Conservation (phyloP, 331 rosid genomes). For the Spiraea crenata region DNA sequence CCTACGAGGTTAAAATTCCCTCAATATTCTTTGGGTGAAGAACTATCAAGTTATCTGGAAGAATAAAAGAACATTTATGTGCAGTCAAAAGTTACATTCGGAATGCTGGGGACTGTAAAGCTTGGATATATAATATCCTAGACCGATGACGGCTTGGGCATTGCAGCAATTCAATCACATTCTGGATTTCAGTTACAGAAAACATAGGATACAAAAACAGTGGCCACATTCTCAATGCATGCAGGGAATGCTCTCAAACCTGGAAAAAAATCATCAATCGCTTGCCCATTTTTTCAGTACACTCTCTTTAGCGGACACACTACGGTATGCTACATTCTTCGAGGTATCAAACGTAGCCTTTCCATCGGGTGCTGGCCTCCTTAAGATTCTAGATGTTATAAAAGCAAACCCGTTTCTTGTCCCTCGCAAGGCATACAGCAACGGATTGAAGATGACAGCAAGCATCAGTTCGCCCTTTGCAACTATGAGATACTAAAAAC, state of each 20-base stretch:
- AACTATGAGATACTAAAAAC: slow-evolving; percentile 64
- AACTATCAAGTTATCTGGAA: not conserved
- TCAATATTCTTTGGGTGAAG: not conserved
- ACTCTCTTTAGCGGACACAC: slow-evolving; percentile 66
- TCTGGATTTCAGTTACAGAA: slow-evolving; percentile 7
- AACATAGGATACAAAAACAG: slow-evolving; percentile 16
- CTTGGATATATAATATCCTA: not conserved
- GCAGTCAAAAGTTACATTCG: not conserved
- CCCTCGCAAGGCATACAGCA: slow-evolving; percentile 74
- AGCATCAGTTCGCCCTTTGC: slow-evolving; percentile 81
- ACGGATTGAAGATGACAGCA: slow-evolving; percentile 78
- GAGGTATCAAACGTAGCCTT: slow-evolving; percentile 32
- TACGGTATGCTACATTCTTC: slow-evolving; percentile 44
- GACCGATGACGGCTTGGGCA: not conserved
- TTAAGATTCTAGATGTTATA: slow-evolving; percentile 47
- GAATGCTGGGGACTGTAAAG: not conserved
- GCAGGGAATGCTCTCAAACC: slow-evolving; percentile 26
- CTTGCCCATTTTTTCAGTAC: slow-evolving; percentile 84
- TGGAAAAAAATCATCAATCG: slow-evolving; percentile 33
- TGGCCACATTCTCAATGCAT: slow-evolving; percentile 8
- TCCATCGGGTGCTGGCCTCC: slow-evolving; percentile 34
- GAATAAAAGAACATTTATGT: not conserved
- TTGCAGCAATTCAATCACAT: slow-evolving; percentile 3
- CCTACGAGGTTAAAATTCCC: not conserved
- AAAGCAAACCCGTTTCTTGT: slow-evolving; percentile 66